These are phyloP conservation scores for Leccinum rimulosum DNA, from an alignment of 768 basidiomycete genomes.

Conservation along the genomic window DNA sequence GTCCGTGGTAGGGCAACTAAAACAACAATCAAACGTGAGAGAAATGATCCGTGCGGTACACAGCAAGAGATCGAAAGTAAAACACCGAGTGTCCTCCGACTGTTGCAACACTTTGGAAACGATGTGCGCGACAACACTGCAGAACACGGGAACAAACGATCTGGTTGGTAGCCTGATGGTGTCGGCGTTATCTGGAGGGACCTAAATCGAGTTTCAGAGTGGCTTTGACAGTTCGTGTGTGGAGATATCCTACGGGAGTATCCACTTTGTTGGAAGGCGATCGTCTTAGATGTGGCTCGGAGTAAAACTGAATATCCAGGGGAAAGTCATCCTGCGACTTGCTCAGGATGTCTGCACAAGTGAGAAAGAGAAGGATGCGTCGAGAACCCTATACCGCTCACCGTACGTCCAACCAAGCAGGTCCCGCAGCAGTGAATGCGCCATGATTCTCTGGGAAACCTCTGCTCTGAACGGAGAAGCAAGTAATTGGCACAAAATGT, in stretches of 20 bases:
- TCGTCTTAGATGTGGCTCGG: constrained; percentile 35
- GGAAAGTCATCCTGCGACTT: constrained; percentile 37
- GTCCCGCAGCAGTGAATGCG: constrained; percentile 22
- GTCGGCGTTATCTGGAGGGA: constrained; percentile 33
- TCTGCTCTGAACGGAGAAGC: constrained; percentile 22
- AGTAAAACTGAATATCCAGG: constrained; percentile 40
- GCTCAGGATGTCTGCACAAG: constrained; percentile 34
- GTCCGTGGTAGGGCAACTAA: constrained; percentile 35
- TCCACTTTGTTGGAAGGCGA: constrained; percentile 31
- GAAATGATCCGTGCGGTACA: constrained; percentile 39
- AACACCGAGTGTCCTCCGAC: constrained; percentile 45
- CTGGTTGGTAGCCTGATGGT: constrained; percentile 38
- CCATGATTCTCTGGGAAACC: constrained; percentile 17
- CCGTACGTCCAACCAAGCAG: constrained; percentile 15
- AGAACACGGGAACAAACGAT: constrained; percentile 44
- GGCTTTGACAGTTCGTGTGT: background rate
- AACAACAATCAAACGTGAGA: constrained; percentile 42
- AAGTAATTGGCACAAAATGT: constrained; percentile 41
- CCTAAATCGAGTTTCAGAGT: constrained; percentile 28
- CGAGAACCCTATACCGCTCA: background rate
- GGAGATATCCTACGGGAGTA: constrained; percentile 30
- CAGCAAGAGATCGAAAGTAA: constrained; percentile 48
- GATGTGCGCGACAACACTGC: constrained; percentile 45
- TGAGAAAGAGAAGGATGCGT: constrained; percentile 3
- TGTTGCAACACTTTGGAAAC: constrained; percentile 42